Evolutionary conservation across 306 rosid species (phyloP).

Genomic region (Medicago ruthenica): DNA sequence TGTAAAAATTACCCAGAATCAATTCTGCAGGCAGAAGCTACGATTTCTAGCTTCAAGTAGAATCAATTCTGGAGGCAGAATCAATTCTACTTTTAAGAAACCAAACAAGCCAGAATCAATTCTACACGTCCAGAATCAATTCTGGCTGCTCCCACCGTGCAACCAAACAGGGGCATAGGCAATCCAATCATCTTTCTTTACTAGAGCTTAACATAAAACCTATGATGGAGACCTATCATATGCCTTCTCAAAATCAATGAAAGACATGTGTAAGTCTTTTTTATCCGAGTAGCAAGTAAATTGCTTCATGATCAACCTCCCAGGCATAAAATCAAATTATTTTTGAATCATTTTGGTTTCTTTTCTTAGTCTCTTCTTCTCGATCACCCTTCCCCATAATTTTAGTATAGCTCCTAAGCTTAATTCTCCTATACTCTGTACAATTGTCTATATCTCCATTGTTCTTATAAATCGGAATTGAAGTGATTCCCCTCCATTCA

Average conservation of each 20-base stretch:
- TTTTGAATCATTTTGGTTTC: neutral
- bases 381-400: neutral
- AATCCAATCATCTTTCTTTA: neutral
- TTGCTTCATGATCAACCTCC: no score
- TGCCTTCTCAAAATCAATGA: neutral
- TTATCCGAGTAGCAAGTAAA: neutral
- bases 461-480: neutral
- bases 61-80: no score
- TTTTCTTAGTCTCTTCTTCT: neutral
- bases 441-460: neutral
- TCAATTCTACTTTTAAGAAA: no score
- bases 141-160: no score
- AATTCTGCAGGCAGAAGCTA: no score
- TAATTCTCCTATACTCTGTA: neutral
- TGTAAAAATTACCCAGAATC: no score
- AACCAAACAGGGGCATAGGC: no score
- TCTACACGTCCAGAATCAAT: no score
- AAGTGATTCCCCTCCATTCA: neutral
- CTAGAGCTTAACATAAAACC: neutral
- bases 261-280: neutral
- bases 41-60: no score
- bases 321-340: neutral
- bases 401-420: neutral
- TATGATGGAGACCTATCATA: neutral
- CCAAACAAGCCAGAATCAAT: no score